Evolutionary conservation across 1,284 basidiomycete species (phyloP).

Genomic region (Leccinum pachyderme): DNA sequence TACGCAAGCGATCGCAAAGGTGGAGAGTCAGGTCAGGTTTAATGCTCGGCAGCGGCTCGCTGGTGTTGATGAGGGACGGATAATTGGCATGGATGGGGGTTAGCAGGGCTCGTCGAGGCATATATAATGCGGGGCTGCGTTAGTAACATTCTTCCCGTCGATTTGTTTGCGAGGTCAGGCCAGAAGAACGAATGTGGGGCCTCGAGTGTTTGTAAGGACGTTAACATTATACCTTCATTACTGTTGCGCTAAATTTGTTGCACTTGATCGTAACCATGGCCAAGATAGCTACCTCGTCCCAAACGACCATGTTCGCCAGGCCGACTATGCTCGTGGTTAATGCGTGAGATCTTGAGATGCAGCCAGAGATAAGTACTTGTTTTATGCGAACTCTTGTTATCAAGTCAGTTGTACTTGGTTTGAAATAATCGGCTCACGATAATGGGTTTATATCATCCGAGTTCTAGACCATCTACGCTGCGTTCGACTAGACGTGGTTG

Average conservation of each 20-base stretch:
- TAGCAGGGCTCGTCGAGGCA: slow-evolving; percentile 8
- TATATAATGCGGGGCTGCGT: not conserved
- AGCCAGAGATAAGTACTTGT: too few species aligned
- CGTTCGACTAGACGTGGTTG: too few species aligned
- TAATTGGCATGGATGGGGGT: slow-evolving; percentile 2
- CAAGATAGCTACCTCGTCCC: too few species aligned
- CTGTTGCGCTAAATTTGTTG: slow-evolving; percentile 20
- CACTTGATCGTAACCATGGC: not conserved
- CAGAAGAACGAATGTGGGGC: not conserved
- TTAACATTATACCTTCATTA: not conserved
- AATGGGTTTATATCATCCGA: too few species aligned
- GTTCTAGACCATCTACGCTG: too few species aligned
- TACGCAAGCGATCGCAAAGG: slow-evolving; percentile 21
- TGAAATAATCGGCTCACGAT: too few species aligned
- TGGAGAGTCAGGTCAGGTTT: slow-evolving; percentile 22
- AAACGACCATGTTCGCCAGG: too few species aligned
- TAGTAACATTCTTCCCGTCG: slow-evolving; percentile 8
- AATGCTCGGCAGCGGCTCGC: slow-evolving; percentile 1
- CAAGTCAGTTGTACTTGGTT: too few species aligned
- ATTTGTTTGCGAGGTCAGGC: slow-evolving; percentile 18
- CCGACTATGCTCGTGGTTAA: too few species aligned
- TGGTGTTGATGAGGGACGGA: slow-evolving; percentile 3
- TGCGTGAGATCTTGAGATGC: too few species aligned
- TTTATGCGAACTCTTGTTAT: too few species aligned
- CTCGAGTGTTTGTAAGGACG: not conserved